Base-by-base conservation (phyloP, 2,329 filamentous ascomycete species). In the Xylaria sp. region DNA sequence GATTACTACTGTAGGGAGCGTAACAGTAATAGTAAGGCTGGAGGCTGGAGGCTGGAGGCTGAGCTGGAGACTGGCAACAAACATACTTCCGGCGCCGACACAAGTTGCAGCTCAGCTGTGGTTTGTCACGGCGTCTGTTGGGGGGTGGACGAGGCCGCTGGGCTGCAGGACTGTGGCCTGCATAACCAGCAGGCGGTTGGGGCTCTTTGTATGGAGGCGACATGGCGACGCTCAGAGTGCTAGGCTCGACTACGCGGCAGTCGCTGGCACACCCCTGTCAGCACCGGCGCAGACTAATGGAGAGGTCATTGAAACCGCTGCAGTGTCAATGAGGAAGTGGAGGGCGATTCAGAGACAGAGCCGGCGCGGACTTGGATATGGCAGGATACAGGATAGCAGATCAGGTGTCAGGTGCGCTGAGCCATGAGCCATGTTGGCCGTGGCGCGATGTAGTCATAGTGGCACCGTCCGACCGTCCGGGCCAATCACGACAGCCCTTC, bases 111-210 rank as follows among this genome's bases (percentile, higher is more conserved):
- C 69, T 71, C 2, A 73, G 31, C 27, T 73, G 71, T 17, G 71
- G 71, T 45, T 73, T 73, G 11, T 73, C 71, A 9, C 71, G 71
- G 10, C 71, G 70, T 50, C 71, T 65, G 39, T 66, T 73, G 22
- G 66, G 71, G 5, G 71, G 71, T 17, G 71, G 71, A 9, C 69
- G 65, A 36, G 69, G 66, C 22, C 71, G 66, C 29, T 56, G 59
- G 27, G n/a, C 36, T 47, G 53, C 51, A 45, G 56, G 15, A 11
- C 65, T 54, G 27, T 9, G 42, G 20, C 29, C 45, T 38, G 47
- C 49, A 38, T 42, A n/a, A 17, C 36, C 38, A n/a, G 39, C 17
- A n/a, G 13, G 42, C 29, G 42, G 31, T n/a, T 55, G 55, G n/a
- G 38, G 22, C n/a, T 53, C 39, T 56, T 49, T 57, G 42, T 56